These are phyloP conservation scores for Gardenia jasminoides DNA, from an alignment of 257 asterid species.

Conservation along the genomic window DNA sequence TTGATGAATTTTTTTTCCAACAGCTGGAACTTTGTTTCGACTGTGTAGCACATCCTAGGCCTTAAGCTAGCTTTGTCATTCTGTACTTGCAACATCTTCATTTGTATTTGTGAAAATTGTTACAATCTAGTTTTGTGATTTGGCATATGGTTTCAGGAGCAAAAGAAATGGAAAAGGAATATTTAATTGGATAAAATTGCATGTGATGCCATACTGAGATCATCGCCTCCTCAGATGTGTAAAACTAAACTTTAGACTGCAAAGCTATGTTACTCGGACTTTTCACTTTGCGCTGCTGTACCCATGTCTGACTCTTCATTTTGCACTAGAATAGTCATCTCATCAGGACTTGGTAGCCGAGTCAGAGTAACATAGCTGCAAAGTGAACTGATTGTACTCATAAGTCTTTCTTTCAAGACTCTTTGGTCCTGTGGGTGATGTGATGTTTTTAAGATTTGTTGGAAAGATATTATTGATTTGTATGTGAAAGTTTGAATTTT, in stretches of 20 bases:
- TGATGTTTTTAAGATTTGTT: not conserved
- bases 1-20: too few relatives aligned
- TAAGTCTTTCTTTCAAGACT: not conserved
- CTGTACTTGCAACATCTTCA: not conserved
- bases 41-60: too few relatives aligned
- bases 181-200: not conserved
- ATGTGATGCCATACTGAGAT: not conserved
- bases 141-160: not conserved
- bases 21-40: not conserved
- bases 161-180: not conserved
- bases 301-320: too few relatives aligned
- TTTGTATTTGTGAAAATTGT: not conserved
- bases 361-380: too few relatives aligned
- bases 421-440: not conserved
- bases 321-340: too few relatives aligned
- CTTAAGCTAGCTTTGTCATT: not conserved
- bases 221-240: not conserved
- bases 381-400: too few relatives aligned
- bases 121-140: not conserved
- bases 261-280: too few relatives aligned
- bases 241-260: not conserved
- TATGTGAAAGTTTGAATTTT: not conserved
- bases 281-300: too few relatives aligned
- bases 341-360: too few relatives aligned
- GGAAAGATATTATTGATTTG: not conserved